A percentile compares a stretch with the other conserved stretches of the same genome.
Conservation (phyloP, 2,329 filamentous ascomycete genomes). For the Monilinia fructigena region DNA sequence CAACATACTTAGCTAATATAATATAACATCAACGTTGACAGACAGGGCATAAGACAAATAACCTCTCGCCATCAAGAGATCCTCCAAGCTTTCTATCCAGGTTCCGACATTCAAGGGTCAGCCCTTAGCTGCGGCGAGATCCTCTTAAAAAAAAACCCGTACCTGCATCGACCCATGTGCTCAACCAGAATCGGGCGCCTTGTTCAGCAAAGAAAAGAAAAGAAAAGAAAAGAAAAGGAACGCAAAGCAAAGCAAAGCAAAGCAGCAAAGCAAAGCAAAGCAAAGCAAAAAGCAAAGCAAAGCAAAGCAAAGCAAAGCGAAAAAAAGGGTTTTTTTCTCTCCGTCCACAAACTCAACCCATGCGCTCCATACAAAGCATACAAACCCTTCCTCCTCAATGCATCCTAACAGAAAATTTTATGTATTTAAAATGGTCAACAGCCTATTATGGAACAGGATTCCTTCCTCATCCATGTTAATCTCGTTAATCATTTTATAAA, state of each 20-base stretch:
- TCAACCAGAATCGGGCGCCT: background rate
- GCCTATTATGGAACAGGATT: too few relatives aligned
- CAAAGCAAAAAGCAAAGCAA: background rate
- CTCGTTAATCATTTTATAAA: too few relatives aligned
- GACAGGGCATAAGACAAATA: background rate
- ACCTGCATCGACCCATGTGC: conserved; percentile 23
- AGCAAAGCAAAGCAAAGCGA: background rate
- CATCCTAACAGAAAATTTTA: too few relatives aligned
- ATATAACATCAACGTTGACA: background rate
- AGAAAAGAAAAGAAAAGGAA: too few relatives aligned
- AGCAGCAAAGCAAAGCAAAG: background rate
- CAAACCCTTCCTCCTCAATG: too few relatives aligned
- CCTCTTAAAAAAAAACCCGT: background rate
- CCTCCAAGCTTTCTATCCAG: conserved; percentile 18
- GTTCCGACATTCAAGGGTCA: background rate
- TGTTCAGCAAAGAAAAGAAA: background rate
- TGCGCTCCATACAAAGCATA: too few relatives aligned
- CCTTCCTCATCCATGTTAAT: too few relatives aligned
- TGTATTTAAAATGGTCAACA: too few relatives aligned
- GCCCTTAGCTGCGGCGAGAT: conserved; percentile 13
- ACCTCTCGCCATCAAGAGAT: background rate
- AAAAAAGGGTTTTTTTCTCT: background rate
- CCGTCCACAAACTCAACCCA: too few relatives aligned
- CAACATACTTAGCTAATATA: too few relatives aligned
- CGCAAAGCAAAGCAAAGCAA: too few relatives aligned